Percentiles rank a stretch among this genome's conserved stretches.
Conservation (phyloP, 139 green algal genomes). For the Spirogloea muscicola region DNA sequence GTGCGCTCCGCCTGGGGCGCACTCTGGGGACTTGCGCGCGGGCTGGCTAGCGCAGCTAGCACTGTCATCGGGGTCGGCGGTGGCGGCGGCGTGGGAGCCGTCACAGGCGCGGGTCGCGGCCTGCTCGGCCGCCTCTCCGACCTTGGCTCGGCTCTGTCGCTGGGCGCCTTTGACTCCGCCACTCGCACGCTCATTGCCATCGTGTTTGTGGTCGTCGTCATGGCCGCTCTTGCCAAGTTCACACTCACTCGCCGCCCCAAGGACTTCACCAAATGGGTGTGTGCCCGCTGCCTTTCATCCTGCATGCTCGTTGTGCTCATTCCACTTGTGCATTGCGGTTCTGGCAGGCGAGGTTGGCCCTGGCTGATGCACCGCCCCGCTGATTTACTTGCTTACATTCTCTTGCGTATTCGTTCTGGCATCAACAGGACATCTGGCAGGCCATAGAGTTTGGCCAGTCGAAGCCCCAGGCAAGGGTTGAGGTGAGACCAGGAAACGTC, state of each 20-base stretch:
- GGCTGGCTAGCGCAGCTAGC: background rate
- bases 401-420: background rate
- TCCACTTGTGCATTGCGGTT: background rate
- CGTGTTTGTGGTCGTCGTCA: conserved; percentile 28
- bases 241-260: conserved; percentile 16
- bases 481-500: conserved; percentile 19
- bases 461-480: conserved; percentile 14
- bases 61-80: background rate
- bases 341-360: background rate
- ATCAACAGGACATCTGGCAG: conserved; percentile 39
- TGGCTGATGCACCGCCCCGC: background rate
- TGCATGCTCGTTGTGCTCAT: background rate
- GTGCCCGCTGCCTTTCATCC: background rate
- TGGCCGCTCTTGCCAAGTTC: conserved; percentile 28
- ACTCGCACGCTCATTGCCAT: background rate
- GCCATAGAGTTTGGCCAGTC: conserved; percentile 44
- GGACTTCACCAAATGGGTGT: conserved; percentile 27
- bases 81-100: background rate
- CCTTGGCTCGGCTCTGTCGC: background rate
- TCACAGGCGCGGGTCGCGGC: background rate
- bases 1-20: background rate
- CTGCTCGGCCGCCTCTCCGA: background rate
- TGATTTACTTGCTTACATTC: background rate
- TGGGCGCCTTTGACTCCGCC: background rate
- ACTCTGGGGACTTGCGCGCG: background rate